Conservation (phyloP, 345 rosid genomes). For the Turritis glabra region DNA sequence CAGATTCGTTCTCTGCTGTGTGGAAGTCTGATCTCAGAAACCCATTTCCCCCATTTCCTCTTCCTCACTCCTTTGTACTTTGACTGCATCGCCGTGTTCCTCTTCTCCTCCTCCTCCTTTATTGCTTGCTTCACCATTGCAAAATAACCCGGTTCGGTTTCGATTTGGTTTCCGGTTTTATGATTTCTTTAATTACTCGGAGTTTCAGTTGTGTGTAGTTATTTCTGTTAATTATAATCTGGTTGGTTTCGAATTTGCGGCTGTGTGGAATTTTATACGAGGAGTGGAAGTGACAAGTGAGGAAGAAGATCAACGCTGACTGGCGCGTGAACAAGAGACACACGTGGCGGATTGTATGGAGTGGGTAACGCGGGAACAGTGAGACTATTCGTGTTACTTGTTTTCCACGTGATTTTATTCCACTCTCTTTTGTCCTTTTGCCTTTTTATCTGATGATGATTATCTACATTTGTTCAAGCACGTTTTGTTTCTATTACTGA, state of each 20-base stretch:
- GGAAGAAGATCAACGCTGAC: constrained; percentile 23
- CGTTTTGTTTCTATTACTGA: background rate
- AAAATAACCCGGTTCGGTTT: background rate
- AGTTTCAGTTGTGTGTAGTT: constrained; percentile 6
- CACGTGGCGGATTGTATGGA: constrained; percentile 8
- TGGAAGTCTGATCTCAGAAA: constrained; percentile 81
- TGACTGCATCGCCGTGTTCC: constrained; percentile 25
- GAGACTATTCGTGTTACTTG: constrained; percentile 21
- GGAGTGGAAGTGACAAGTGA: constrained; percentile 23
- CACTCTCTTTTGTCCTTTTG: background rate
- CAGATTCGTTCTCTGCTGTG: constrained; percentile 82
- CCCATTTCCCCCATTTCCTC: constrained; percentile 96
- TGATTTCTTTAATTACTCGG: background rate
- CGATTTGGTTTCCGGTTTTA: constrained; percentile 8
- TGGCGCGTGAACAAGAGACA: constrained; percentile 19
- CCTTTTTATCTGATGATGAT: background rate
- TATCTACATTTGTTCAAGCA: constrained; percentile 15
- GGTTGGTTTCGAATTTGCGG: constrained; percentile 26
- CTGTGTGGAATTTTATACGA: constrained; percentile 6
- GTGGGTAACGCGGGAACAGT: constrained; percentile 25
- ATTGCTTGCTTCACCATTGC: constrained; percentile 32
- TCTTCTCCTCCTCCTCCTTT: constrained; percentile 16
- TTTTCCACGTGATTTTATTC: constrained; percentile 31
- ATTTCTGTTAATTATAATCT: constrained; percentile 1
- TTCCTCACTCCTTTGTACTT: constrained; percentile 83